These are phyloP conservation scores for Sordariomycetes sp. DNA, from an alignment of 2,329 filamentous ascomycete genomes.

Conservation along the genomic window DNA sequence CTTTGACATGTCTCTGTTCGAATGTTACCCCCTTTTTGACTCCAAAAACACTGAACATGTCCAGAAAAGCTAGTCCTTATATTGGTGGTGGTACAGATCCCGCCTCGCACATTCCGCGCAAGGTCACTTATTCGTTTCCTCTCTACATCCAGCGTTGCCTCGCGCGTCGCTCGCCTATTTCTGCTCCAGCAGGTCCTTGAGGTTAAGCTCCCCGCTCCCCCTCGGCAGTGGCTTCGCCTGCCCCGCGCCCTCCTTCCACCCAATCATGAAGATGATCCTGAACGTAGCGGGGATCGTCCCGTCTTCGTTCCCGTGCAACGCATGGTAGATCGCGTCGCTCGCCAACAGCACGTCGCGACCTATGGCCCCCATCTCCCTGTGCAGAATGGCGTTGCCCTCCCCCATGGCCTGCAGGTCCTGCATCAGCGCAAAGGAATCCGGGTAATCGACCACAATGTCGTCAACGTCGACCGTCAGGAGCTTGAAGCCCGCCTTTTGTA, in stretches of 20 bases:
- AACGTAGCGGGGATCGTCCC: slow-evolving; percentile 79
- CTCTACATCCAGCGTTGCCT: background rate
- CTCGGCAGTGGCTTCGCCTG: slow-evolving; percentile 71
- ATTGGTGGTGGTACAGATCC: background rate
- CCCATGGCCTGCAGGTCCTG: slow-evolving; percentile 92
- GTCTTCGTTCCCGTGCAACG: slow-evolving; percentile 73
- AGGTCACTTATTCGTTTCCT: background rate
- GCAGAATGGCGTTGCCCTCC: slow-evolving; percentile 77
- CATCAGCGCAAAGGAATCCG: slow-evolving; percentile 83
- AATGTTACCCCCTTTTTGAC: background rate
- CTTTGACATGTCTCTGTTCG: background rate
- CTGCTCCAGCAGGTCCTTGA: slow-evolving; percentile 65
- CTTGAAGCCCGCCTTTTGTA: slow-evolving; percentile 83
- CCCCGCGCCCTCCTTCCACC: slow-evolving; percentile 76
- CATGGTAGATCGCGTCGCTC: slow-evolving; percentile 75
- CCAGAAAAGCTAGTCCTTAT: background rate
- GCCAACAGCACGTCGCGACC: slow-evolving; percentile 75
- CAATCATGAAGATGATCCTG: slow-evolving; percentile 95
- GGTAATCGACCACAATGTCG: slow-evolving; percentile 92
- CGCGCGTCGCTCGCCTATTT: slow-evolving; percentile 4
- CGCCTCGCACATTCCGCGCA: background rate
- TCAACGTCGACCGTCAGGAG: slow-evolving; percentile 95
- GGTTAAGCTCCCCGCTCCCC: slow-evolving; percentile 74
- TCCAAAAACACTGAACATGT: background rate
- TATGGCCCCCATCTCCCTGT: slow-evolving; percentile 69